Base-by-base conservation (phyloP, 1,284 basidiomycete species). In the Malassezia obtusa region DNA sequence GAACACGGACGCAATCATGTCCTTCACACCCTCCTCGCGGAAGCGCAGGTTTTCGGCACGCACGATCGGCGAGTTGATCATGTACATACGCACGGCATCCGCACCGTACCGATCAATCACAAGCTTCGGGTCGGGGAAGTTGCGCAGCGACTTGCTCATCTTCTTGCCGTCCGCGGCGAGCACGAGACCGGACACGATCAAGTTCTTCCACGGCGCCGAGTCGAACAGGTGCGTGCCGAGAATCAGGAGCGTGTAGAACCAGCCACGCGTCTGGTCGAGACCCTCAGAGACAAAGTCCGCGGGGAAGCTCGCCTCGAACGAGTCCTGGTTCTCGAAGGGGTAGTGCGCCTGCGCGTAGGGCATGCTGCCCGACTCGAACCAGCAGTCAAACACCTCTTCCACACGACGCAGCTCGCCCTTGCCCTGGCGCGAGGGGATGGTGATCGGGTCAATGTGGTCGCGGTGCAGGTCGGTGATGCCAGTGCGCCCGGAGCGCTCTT, bases 361-460 rank as follows among this genome's bases (percentile, higher is more conserved):
- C 94, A 99, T 99, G 71, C 90, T 92, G 77, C 94, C 94, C 7
- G 92, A 96, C 78, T 99, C 94, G 75, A 99, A 98, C 94, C 94
- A 99, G 75, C 94, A 99, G 75, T 99, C 94, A 75, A 99, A 98
- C 28, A 99, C 90, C 75, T 96, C 94, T 58, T 95, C 89, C 17
- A 96, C 81, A 55, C 92, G 84, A 75, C 82, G 87, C 38, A 99
- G 78, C 19, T 77, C 76, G 19, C 92, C 94, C 71, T 91, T 94
- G 59, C 91, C 92, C 75, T 83, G 77, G 71, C 85, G 79, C 30
- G 90, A 95, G 4, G 92, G 94, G 67, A 98, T 96, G 52, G 88
- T 91, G 77, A 99, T 88, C 71, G 87, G 82, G 75, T 96, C 91
- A 66, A 98, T 90, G 72, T 83, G 88, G 62, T 98, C 90, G 53